Evolutionary conservation across 495 filamentous ascomycete genomes (phyloP), one percentile per base, ranked within the genome.

Genomic region (Neurospora sp.): DNA sequence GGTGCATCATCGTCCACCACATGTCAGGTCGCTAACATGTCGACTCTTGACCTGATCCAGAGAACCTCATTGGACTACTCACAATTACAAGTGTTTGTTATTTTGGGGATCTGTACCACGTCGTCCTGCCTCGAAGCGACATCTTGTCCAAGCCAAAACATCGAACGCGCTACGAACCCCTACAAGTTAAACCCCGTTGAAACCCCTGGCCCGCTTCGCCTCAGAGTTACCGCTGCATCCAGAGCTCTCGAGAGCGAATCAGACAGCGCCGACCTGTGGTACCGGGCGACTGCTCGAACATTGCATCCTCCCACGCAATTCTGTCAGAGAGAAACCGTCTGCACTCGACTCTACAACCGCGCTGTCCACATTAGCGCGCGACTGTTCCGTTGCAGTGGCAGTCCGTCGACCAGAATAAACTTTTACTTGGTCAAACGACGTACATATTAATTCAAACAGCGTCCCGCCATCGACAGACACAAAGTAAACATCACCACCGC

Each of bases 271-370:
- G 72, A 75, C 74, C 73, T 72, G 78, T 78, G 70, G 74, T 75
- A 80, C 75, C 71, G 77, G 79, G 80, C 80, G 80, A 80, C 77
- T 80, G 73, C 79, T 81, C 79, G 74, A 80, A 81, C 79, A 78
- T 14, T 59, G 48, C 27, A 27, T 53, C 46, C 46, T 53, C 46
- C 20, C n/a, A 53, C 46, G 12, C 22, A 31, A 61, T 61, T 35
- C 22, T 61, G 12, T 69, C 71, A 53, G 53, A 70, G 48, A 59
- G 11, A 27, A 12, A 22, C 20, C 46, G 10, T 68, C 41, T 38
- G 53, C 69, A 72, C 74, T 61, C 74, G 68, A 68, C 69, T 40
- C 72, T 69, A 71, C 73, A 65, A 65, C 53, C 53, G 53, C 53
- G 53, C 53, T 65, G 53, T 65, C 27, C 53, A 65, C 27, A 65